Conservation (phyloP, 2,329 filamentous ascomycete genomes). For the Penicillium sp. region DNA sequence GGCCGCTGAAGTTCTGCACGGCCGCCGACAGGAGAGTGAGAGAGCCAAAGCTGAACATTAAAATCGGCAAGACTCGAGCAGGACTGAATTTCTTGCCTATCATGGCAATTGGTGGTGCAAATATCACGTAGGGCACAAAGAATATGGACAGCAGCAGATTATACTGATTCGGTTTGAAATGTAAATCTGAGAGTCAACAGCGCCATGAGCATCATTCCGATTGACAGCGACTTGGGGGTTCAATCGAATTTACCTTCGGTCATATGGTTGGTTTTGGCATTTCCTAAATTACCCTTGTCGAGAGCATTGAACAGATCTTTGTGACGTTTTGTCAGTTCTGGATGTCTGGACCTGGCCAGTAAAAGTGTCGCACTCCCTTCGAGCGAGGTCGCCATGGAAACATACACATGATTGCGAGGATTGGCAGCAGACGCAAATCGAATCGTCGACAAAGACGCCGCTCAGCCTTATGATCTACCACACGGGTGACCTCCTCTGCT, state of each 20-base stretch:
- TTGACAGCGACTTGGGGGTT: too few relatives aligned
- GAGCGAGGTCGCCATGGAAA: not conserved
- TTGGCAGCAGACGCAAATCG: constrained; percentile 46
- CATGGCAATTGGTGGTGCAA: constrained; percentile 60
- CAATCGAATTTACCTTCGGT: constrained; percentile 24
- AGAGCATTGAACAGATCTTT: constrained; percentile 51
- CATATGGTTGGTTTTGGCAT: constrained; percentile 53
- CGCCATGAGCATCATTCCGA: too few relatives aligned
- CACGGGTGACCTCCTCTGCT: constrained; percentile 25
- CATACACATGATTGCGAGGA: constrained; percentile 53
- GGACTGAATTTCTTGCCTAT: constrained; percentile 64
- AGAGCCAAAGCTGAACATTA: constrained; percentile 64
- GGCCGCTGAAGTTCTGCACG: constrained; percentile 55
- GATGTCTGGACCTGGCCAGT: too few relatives aligned
- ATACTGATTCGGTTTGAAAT: constrained; percentile 59
- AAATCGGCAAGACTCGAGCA: constrained; percentile 55
- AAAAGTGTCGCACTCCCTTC: too few relatives aligned
- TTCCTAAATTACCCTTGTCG: constrained; percentile 49
- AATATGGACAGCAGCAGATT: constrained; percentile 66
- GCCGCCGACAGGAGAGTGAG: constrained; percentile 57
- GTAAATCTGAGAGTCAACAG: constrained; percentile 35
- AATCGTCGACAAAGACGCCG: constrained; percentile 51
- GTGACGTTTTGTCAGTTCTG: not conserved
- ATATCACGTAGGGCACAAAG: constrained; percentile 68
- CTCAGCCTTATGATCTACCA: constrained; percentile 44